Evolutionary conservation across 768 basidiomycete species (phyloP), one percentile per base, ranked within the genome.

Genomic region (Termitomyces sp.): DNA sequence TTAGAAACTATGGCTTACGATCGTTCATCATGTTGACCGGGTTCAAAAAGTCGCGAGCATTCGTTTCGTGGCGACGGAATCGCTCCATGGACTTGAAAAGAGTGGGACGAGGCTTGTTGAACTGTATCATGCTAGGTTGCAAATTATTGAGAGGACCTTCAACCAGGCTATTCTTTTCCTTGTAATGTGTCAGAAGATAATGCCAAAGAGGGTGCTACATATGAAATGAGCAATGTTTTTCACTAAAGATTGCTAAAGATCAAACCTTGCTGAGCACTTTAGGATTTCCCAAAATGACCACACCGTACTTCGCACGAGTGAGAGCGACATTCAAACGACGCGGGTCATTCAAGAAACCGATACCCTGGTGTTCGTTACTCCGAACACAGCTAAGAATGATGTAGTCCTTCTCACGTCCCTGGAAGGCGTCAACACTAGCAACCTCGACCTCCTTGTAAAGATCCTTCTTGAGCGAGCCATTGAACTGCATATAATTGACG

Each of bases 401-500:
- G 65, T 99, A 99, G 69, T 99, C 97, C 81, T 99, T 99, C 76
- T 99, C 97, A 66, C 97, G 84, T 45, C 97, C 97, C 68, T 99
- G 97, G 83, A 99, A 99, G 5, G 97, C 97, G 68, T 99, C 97
- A 51, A 99, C 97, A 60, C 91, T 94, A 5, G 97, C 97, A 45
- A 99, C 97, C 68, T 99, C 97, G 38, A 99, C 95, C 66, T 99
- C 97, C 77, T 99, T 99, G 77, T 99, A 99, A 16, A 98, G 71
- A 61, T 99, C 97, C 76, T 98, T 99, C 85, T 98, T 98, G 57
- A 98, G 78, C 25, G 94, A 88, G n/a, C 97, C 97, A 66, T 98
- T 97, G 78, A 97, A 93, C 75, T 99, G 97, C 97, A 99, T 98
- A 70, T 96, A 99, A 70, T 93, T 96, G 69, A 96, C 95, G 67